Evolutionary conservation across 2,329 filamentous ascomycete genomes (phyloP).

Genomic region (Verticillium albo-atrum): DNA sequence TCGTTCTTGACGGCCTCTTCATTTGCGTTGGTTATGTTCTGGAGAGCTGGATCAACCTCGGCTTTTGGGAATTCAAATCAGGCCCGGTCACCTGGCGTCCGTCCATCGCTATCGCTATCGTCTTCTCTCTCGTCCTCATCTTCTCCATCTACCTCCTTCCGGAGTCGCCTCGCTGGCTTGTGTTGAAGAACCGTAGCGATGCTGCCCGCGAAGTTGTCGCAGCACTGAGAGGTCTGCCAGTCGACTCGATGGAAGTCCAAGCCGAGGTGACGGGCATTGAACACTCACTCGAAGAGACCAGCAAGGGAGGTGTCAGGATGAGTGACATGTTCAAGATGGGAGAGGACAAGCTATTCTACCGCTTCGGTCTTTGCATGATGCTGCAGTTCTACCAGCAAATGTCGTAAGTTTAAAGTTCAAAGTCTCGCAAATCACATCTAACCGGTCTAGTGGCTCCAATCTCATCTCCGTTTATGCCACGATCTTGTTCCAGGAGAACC

Average conservation of each 20-base stretch:
- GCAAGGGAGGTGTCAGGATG: slow-evolving; percentile 28
- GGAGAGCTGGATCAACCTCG: slow-evolving; percentile 40
- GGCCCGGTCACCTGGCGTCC: slow-evolving; percentile 25
- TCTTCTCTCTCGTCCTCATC: slow-evolving; percentile 26
- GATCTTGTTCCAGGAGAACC: slow-evolving; percentile 34
- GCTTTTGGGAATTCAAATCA: slow-evolving; percentile 28
- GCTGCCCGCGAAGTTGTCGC: slow-evolving; percentile 29
- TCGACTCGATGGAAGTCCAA: slow-evolving; percentile 29
- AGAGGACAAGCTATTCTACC: slow-evolving; percentile 44
- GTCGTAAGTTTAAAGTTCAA: slow-evolving; percentile 5
- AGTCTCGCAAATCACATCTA: neutral
- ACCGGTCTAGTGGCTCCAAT: slow-evolving; percentile 33
- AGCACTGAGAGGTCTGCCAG: slow-evolving; percentile 29
- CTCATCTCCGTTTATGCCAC: slow-evolving; percentile 42
- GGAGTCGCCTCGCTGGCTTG: slow-evolving; percentile 31
- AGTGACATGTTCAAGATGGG: slow-evolving; percentile 42
- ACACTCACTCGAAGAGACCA: slow-evolving; percentile 39
- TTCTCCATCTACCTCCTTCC: slow-evolving; percentile 27
- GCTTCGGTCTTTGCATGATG: slow-evolving; percentile 26
- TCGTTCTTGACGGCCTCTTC: slow-evolving; percentile 25
- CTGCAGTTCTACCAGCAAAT: slow-evolving; percentile 24
- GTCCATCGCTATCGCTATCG: slow-evolving; percentile 28
- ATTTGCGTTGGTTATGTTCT: slow-evolving; percentile 22
- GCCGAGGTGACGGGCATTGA: slow-evolving; percentile 43
- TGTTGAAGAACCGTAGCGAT: slow-evolving; percentile 24